These are phyloP conservation scores for Roridomyces roridus DNA, from an alignment of 768 basidiomycete genomes.

Conservation along the genomic window DNA sequence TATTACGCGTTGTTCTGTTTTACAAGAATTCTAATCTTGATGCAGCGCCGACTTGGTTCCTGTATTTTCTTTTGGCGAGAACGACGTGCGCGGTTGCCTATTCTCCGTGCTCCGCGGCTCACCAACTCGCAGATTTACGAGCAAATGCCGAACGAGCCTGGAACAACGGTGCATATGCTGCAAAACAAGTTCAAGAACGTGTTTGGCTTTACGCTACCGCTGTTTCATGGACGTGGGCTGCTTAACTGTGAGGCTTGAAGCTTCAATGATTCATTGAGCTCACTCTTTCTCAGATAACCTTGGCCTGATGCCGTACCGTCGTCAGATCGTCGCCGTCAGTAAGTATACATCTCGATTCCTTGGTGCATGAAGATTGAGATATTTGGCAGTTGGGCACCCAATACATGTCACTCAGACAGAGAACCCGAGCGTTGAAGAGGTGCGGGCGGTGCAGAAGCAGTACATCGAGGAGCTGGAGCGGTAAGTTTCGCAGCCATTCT, in stretches of 20 bases:
- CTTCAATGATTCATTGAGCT: neutral
- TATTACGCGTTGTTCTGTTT: too few species aligned
- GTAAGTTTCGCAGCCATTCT: slow-evolving; percentile 47
- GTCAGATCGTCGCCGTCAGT: slow-evolving; percentile 96
- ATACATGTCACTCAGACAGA: slow-evolving; percentile 80
- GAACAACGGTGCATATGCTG: slow-evolving; percentile 82
- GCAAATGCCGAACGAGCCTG: slow-evolving; percentile 95
- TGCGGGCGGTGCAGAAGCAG: slow-evolving; percentile 76
- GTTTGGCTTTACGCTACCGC: slow-evolving; percentile 94
- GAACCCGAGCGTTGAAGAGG: slow-evolving; percentile 81
- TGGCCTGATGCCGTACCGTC: slow-evolving; percentile 94
- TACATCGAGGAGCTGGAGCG: slow-evolving; percentile 94
- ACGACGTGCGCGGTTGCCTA: slow-evolving; percentile 72
- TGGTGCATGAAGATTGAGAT: neutral
- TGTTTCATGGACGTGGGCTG: slow-evolving; percentile 96
- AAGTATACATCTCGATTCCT: slow-evolving; percentile 44
- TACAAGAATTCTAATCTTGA: too few species aligned
- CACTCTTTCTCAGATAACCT: slow-evolving; percentile 71
- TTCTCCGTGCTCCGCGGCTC: neutral
- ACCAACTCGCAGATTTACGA: slow-evolving; percentile 77
- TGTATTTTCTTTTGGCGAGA: slow-evolving; percentile 98
- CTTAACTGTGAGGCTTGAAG: slow-evolving; percentile 73
- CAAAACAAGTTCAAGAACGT: slow-evolving; percentile 92
- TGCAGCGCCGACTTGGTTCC: slow-evolving; percentile 96
- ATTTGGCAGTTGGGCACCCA: slow-evolving; percentile 78